phyloP scores from a whole-genome alignment of 768 basidiomycete genomes.

The Leucocoprinus birnbaumii region DNA sequence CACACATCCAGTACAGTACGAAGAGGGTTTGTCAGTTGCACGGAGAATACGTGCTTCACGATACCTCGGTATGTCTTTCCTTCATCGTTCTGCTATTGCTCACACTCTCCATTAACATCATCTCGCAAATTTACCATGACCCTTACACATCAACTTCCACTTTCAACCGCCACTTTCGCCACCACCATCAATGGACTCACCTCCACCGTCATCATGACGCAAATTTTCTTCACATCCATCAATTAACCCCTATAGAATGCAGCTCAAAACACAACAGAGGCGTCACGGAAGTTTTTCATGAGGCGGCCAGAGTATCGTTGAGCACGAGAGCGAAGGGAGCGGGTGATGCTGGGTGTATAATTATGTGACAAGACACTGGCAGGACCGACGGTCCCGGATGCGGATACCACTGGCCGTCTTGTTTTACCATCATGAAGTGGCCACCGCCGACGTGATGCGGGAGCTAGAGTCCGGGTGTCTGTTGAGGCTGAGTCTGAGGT shows the following conservation, averaged over 20 bases:
- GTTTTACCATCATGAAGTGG: background rate
- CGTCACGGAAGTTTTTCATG: constrained; percentile 90
- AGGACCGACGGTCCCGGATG: background rate
- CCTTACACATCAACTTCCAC: background rate
- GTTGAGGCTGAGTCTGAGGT: too few relatives aligned
- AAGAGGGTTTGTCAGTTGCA: constrained; percentile 86
- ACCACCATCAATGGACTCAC: too few relatives aligned
- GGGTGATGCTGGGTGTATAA: constrained; percentile 48
- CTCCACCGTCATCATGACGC: too few relatives aligned
- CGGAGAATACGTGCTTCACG: constrained; percentile 89
- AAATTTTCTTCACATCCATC: background rate
- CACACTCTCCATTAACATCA: background rate
- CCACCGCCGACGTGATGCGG: background rate
- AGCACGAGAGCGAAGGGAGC: constrained; percentile 70
- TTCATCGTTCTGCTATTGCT: background rate
- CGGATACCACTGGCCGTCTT: background rate
- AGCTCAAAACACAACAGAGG: constrained; percentile 97
- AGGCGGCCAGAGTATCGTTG: constrained; percentile 84
- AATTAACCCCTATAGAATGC: constrained; percentile 61
- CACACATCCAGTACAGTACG: constrained; percentile 80
- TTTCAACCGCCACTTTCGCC: background rate
- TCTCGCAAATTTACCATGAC: too few relatives aligned
- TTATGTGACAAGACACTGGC: constrained; percentile 45
- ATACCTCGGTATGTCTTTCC: constrained; percentile 72
- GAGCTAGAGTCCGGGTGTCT: background rate